Percentiles rank a stretch among this genome's conserved stretches.
Evolutionary conservation across 805 yeast species (phyloP).

Genomic region (Tetrapisispora fleetii): DNA sequence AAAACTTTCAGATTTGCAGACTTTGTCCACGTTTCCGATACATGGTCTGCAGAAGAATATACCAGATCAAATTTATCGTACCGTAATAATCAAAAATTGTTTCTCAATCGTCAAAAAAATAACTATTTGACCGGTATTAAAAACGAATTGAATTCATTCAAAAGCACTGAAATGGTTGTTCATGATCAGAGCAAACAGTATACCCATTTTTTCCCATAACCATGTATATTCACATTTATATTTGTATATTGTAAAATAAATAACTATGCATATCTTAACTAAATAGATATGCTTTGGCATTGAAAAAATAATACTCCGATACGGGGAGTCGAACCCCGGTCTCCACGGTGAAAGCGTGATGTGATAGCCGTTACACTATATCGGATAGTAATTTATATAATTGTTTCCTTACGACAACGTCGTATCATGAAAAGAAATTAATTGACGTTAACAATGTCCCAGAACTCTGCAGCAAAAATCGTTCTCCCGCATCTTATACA

Average conservation of each 20-base stretch:
- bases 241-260: not conserved
- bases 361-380: conserved; percentile 5
- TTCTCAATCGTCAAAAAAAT: conserved; percentile 8
- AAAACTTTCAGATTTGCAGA: conserved; percentile 18
- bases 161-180: conserved; percentile 56
- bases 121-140: conserved; percentile 35
- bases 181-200: conserved; percentile 49
- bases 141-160: conserved; percentile 53
- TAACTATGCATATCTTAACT: not conserved
- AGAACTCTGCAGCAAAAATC: too few relatives aligned
- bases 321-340: conserved; percentile 6
- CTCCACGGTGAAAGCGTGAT: conserved; percentile 5
- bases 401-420: too few relatives aligned
- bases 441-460: too few relatives aligned
- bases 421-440: too few relatives aligned
- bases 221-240: not conserved
- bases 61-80: conserved; percentile 20
- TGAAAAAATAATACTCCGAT: conserved; percentile 2
- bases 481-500: too few relatives aligned
- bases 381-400: not conserved
- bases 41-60: conserved; percentile 23
- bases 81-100: conserved; percentile 6
- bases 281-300: not conserved
- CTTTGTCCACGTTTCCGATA: conserved; percentile 21
- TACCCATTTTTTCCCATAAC: conserved; percentile 50